Percentiles rank a stretch among this genome's conserved stretches.
phyloP scores from a whole-genome alignment of 78 protist genomes.

The Planoprotostelium fungivorum region DNA sequence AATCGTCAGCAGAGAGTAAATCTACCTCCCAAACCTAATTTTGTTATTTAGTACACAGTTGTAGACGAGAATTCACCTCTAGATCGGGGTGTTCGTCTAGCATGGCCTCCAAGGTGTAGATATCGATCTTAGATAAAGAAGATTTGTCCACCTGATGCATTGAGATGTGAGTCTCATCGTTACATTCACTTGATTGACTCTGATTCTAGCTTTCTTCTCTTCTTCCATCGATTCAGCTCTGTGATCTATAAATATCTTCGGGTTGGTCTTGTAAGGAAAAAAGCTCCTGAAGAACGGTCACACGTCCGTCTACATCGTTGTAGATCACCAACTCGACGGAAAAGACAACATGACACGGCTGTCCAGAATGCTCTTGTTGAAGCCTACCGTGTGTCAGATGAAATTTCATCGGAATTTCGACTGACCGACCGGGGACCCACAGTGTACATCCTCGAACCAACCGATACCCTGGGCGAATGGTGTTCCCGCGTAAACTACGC shows the following conservation, averaged over 20 bases:
- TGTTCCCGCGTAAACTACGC: not conserved
- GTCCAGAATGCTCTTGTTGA: not conserved
- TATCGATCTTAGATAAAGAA: not conserved
- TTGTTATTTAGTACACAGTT: no score
- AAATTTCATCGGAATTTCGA: not conserved
- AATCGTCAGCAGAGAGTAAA: not conserved
- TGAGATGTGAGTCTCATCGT: not conserved
- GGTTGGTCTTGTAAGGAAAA: not conserved
- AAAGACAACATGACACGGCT: not conserved
- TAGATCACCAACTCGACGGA: not conserved
- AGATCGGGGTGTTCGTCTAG: not conserved
- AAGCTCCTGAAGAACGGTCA: no score
- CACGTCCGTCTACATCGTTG: no score
- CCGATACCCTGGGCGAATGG: not conserved
- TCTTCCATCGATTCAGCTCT: not conserved
- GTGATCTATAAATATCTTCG: not conserved
- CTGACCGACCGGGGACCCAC: not conserved
- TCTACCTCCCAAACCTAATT: not conserved
- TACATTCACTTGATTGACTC: not conserved
- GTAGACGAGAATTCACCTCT: not conserved
- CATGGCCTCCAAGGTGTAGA: not conserved
- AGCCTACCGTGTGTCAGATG: not conserved
- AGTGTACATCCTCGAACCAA: not conserved
- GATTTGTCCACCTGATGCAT: not conserved
- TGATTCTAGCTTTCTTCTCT: not conserved